Conservation (phyloP, 2,329 filamentous ascomycete species). For the Stagonosporopsis cucurbitacearum region DNA sequence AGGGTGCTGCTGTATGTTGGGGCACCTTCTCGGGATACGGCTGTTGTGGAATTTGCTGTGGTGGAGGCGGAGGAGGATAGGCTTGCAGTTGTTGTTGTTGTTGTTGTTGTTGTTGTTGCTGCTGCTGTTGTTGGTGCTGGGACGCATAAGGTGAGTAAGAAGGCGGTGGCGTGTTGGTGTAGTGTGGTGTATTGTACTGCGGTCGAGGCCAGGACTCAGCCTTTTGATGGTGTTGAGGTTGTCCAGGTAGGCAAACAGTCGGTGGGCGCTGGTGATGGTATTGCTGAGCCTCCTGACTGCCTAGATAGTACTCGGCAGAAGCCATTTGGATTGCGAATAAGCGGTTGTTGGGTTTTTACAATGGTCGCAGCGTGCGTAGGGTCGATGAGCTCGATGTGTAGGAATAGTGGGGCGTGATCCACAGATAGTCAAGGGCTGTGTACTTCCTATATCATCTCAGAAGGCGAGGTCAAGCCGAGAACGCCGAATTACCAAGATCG, state of each 20-base stretch:
- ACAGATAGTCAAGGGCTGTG: constrained; percentile 3
- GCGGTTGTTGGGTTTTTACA: neutral
- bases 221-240: constrained; percentile 25
- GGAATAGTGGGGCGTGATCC: constrained; percentile 2
- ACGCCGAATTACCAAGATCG: neutral
- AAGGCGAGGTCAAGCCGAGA: constrained; percentile 6
- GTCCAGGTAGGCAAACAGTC: constrained; percentile 20
- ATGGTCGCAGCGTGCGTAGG: neutral
- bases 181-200: constrained; percentile 18
- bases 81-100: constrained; percentile 30
- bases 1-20: constrained; percentile 3
- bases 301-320: constrained; percentile 44
- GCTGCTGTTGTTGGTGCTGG: constrained; percentile 35
- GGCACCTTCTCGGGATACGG: constrained; percentile 10
- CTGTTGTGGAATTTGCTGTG: constrained; percentile 18
- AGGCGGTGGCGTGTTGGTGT: constrained; percentile 24
- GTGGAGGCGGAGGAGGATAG: constrained; percentile 24
- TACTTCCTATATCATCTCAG: constrained; percentile 5
- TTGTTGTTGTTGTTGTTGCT: constrained; percentile 33
- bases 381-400: neutral
- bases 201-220: constrained; percentile 19
- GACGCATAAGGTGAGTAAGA: constrained; percentile 27
- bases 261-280: constrained; percentile 27
- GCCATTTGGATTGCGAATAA: constrained; percentile 31
- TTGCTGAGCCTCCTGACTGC: constrained; percentile 31